A percentile compares a stretch with the other conserved stretches of the same genome.
Evolutionary conservation across 2,329 filamentous ascomycete species (phyloP).

Genomic region (Colletotrichum sp.): DNA sequence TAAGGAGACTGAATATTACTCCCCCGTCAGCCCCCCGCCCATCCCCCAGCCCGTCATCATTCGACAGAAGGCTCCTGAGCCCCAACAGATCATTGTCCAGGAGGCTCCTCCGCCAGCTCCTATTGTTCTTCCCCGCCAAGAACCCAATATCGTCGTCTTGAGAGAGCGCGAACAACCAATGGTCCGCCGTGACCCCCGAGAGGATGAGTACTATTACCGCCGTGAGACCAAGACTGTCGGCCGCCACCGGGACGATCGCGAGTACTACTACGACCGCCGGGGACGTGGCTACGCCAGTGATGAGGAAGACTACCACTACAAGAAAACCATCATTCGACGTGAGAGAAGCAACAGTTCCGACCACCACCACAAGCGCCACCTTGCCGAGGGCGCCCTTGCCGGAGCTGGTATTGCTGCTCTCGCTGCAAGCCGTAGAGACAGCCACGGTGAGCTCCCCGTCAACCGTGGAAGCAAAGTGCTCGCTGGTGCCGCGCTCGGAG

Average conservation of each 20-base stretch:
- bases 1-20: no score
- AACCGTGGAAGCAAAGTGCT: constrained; percentile 63
- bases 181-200: constrained; percentile 40
- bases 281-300: constrained; percentile 42
- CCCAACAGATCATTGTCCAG: constrained; percentile 66
- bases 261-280: constrained; percentile 35
- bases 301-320: constrained; percentile 46
- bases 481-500: constrained; percentile 67
- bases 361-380: constrained; percentile 59
- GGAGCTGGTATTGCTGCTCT: constrained; percentile 68
- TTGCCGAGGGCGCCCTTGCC: constrained; percentile 69
- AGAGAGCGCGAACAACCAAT: constrained; percentile 44
- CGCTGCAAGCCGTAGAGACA: constrained; percentile 58
- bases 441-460: constrained; percentile 53
- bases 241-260: constrained; percentile 29
- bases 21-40: constrained; percentile 52
- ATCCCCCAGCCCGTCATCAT: constrained; percentile 56
- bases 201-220: constrained; percentile 59
- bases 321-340: constrained; percentile 53
- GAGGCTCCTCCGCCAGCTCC: constrained; percentile 60
- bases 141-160: constrained; percentile 50
- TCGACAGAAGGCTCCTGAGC: constrained; percentile 58
- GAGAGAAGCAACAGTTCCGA: constrained; percentile 56
- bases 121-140: constrained; percentile 52
- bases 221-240: constrained; percentile 50